These are phyloP conservation scores for Coniosporium tulheliwenetii DNA, from an alignment of 2,329 filamentous ascomycete species.

Conservation along the genomic window DNA sequence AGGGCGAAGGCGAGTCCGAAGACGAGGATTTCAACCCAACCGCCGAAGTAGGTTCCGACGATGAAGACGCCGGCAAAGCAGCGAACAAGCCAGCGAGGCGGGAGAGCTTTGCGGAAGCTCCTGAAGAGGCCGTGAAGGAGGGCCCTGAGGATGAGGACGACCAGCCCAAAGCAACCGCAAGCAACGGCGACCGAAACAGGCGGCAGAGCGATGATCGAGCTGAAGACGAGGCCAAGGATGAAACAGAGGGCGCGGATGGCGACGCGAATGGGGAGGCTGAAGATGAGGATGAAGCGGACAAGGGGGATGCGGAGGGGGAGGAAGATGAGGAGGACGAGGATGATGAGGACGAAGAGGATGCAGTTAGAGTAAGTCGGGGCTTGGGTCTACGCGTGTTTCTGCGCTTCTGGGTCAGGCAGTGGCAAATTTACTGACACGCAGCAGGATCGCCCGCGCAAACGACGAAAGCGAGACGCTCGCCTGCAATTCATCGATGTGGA, in stretches of 20 bases:
- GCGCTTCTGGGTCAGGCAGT: conserved; percentile 4
- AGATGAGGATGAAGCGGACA: conserved; percentile 22
- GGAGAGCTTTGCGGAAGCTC: conserved; percentile 29
- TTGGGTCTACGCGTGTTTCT: background rate
- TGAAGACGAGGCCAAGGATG: conserved; percentile 40
- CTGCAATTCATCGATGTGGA: conserved; percentile 94
- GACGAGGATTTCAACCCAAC: conserved; percentile 86
- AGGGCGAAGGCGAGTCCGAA: conserved; percentile 40
- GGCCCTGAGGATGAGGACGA: conserved; percentile 30
- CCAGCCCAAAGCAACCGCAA: conserved; percentile 17
- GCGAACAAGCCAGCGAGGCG: conserved; percentile 17
- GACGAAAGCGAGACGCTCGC: conserved; percentile 54
- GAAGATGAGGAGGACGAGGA: conserved; percentile 6
- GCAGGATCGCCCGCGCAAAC: conserved; percentile 62
- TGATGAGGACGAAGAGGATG: conserved; percentile 8
- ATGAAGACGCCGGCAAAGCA: conserved; percentile 31
- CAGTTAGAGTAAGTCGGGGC: conserved; percentile 9
- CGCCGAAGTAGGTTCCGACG: conserved; percentile 58
- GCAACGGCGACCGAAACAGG: conserved; percentile 32
- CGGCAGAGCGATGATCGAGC: conserved; percentile 33
- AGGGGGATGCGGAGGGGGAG: conserved; percentile 11
- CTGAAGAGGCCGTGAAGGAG: conserved; percentile 27
- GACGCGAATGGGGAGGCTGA: conserved; percentile 49
- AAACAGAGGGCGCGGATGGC: conserved; percentile 42
- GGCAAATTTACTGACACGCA: conserved; percentile 8